Percentiles rank a stretch among this genome's conserved stretches.
Evolutionary conservation across 345 rosid genomes (phyloP).

Genomic region (Gossypium longicalyx): DNA sequence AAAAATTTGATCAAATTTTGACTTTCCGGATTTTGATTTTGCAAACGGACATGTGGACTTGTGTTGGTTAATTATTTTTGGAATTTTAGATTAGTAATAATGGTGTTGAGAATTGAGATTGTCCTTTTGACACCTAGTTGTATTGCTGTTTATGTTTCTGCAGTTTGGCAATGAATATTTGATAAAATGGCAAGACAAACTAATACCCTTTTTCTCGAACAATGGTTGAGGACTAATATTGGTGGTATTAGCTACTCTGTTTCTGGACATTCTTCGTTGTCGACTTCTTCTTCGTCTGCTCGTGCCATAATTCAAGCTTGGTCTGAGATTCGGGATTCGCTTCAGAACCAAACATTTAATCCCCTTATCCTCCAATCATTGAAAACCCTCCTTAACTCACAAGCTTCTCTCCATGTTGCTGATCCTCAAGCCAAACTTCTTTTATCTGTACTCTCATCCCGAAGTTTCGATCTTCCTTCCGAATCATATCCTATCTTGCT

Average conservation of each 20-base stretch:
- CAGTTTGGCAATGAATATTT: background rate
- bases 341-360: constrained; percentile 47
- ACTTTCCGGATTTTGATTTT: background rate
- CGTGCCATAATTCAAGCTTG: constrained; percentile 80
- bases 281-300: constrained; percentile 35
- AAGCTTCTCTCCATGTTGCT: constrained; percentile 73
- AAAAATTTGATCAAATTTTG: background rate
- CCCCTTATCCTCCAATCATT: constrained; percentile 59
- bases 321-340: constrained; percentile 75
- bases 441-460: constrained; percentile 53
- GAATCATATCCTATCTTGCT: constrained; percentile 63
- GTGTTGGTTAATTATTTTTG: background rate
- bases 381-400: constrained; percentile 55
- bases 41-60: background rate
- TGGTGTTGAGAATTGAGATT: background rate
- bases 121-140: constrained; percentile 2
- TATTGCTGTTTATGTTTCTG: constrained; percentile 1
- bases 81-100: background rate
- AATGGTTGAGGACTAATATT: constrained; percentile 55
- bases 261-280: constrained; percentile 22
- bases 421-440: constrained; percentile 94
- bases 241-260: constrained; percentile 21
- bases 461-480: constrained; percentile 33
- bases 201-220: constrained; percentile 60
- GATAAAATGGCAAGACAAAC: constrained; percentile 56